Conservation (phyloP, 73 alveolate species). For the Paramecium octaurelia region DNA sequence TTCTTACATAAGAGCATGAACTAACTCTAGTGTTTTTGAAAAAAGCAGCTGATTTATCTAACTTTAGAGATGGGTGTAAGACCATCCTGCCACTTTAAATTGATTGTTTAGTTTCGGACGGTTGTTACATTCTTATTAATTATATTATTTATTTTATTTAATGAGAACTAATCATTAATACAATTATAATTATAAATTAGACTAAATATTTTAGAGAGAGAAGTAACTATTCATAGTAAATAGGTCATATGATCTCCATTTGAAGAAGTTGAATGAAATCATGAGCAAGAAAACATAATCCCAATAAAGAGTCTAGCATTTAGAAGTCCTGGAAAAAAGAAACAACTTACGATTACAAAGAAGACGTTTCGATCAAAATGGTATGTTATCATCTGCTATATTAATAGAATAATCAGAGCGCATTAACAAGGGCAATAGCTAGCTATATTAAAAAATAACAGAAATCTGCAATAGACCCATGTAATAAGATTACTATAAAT, state of each 20-base stretch:
- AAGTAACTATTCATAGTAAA: not conserved
- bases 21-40: conserved; percentile 59
- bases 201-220: conserved; percentile 24
- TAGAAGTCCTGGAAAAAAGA: conserved; percentile 16
- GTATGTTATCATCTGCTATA: not conserved
- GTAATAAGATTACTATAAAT: conserved; percentile 10
- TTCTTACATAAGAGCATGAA: conserved; percentile 59
- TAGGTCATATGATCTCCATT: conserved; percentile 39
- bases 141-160: conserved; percentile 11
- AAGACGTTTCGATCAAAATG: not conserved
- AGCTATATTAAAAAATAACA: not conserved
- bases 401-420: not conserved
- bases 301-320: not conserved
- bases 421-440: not conserved
- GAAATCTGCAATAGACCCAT: conserved; percentile 28
- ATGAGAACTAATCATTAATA: conserved; percentile 37
- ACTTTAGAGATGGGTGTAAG: conserved; percentile 30
- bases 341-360: not conserved
- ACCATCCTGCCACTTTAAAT: conserved; percentile 32
- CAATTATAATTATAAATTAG: conserved; percentile 44
- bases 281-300: not conserved
- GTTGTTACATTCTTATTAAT: conserved; percentile 37
- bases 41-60: conserved; percentile 56
- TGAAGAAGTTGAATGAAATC: not conserved
- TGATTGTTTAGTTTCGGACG: conserved; percentile 29